Evolutionary conservation across 179 eudicot species (phyloP).

Genomic region (Drosera spatulata): DNA sequence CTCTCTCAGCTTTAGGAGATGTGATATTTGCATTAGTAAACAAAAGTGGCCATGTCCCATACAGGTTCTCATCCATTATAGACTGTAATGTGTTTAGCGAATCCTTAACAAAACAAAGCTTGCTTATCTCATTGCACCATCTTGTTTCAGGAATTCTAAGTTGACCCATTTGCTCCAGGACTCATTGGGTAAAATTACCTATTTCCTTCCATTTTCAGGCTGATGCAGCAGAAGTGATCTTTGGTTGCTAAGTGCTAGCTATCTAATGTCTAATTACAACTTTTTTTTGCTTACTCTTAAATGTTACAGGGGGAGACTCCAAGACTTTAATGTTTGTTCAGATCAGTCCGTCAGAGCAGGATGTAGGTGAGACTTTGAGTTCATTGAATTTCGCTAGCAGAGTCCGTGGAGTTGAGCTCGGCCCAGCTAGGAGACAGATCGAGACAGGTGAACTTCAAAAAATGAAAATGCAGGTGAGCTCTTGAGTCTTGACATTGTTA

Average conservation of each 20-base stretch:
- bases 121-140: background rate
- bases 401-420: conserved; percentile 49
- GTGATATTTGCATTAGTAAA: conserved; percentile 59
- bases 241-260: background rate
- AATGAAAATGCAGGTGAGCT: conserved; percentile 32
- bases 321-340: conserved; percentile 52
- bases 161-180: conserved; percentile 81
- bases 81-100: background rate
- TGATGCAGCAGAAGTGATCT: background rate
- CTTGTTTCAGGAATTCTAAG: conserved; percentile 47
- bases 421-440: conserved; percentile 42
- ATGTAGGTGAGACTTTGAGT: conserved; percentile 46
- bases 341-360: conserved; percentile 54
- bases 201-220: background rate
- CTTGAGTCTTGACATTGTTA: background rate
- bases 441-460: conserved; percentile 46
- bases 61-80: conserved; percentile 24
- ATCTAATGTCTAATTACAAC: background rate
- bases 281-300: background rate
- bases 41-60: conserved; percentile 49
- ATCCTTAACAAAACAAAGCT: too few relatives aligned
- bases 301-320: conserved; percentile 39
- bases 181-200: conserved; percentile 47
- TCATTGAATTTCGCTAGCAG: conserved; percentile 50
- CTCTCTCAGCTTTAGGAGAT: conserved; percentile 28